Percentiles rank a stretch among this genome's conserved stretches.
phyloP scores from a whole-genome alignment of 2,329 filamentous ascomycete species.

The Scedosporium boydii region DNA sequence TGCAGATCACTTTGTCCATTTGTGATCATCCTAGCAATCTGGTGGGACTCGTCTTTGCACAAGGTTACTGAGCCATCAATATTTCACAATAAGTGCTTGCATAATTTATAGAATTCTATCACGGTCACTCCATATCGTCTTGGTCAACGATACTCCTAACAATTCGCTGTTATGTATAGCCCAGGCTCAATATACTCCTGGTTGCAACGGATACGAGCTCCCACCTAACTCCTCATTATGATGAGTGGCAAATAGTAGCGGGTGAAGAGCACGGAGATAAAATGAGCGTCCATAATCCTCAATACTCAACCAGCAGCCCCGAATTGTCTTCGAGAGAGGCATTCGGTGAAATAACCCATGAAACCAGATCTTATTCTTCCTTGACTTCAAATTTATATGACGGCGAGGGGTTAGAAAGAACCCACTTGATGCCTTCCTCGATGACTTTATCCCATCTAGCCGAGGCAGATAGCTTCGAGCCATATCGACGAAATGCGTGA shows the following conservation, averaged over 20 bases:
- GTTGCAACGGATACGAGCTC: no score
- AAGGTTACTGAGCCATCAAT: not conserved
- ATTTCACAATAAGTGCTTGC: not conserved
- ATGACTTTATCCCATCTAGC: constrained; percentile 32
- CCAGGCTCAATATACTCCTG: no score
- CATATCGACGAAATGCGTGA: constrained; percentile 35
- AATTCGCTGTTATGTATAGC: no score
- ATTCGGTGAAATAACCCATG: not conserved
- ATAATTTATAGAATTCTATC: not conserved
- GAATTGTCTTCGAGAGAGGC: not conserved
- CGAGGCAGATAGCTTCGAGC: constrained; percentile 25
- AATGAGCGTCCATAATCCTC: not conserved
- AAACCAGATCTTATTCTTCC: constrained; percentile 3
- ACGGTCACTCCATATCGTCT: no score
- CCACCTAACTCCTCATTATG: no score
- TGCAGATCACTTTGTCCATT: not conserved
- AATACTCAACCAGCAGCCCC: no score
- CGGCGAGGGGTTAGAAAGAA: constrained; percentile 21
- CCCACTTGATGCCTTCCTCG: constrained; percentile 34
- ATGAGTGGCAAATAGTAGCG: no score
- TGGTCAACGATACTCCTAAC: no score
- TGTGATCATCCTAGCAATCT: not conserved
- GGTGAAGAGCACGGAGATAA: no score
- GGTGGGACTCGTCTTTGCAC: not conserved
- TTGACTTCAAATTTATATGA: constrained; percentile 15